Evolutionary conservation across 140 eudicot species (phyloP), one percentile per base, ranked within the genome.

Genomic region (Oenanthe javanica): DNA sequence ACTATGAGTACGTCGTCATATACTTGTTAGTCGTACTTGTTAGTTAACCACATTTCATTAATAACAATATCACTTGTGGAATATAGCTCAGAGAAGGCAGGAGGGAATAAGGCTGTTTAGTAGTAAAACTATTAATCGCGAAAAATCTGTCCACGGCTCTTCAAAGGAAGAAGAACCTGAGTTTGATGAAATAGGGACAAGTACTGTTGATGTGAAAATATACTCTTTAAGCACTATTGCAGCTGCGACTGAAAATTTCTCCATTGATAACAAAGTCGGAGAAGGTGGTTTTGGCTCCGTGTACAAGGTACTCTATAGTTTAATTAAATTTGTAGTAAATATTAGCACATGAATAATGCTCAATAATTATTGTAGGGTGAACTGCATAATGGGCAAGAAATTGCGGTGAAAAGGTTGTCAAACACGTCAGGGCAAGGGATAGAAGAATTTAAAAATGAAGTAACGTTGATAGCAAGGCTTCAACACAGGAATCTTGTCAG

Each of bases 201-300:
- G n/a, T 72, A 43, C 73, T 31, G 77, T 59, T 59, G 67, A 72
- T 72, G 48, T 72, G 12, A 40, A 40, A 27, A 16, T 27, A 6
- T 42, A 42, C 21, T 42, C 77, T 16, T 10, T 72, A 72, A 72
- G 77, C 48, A 72, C 25, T 43, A 72, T 72, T 19, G 6, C 19
- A 15, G 77, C 46, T 3, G 77, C 77, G 13, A 72, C 77, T 7
- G 77, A 72, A 43, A 72, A 72, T 43, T 72, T 72, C 50, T 72
- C 77, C 0, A 1, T 5, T 72, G 47, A 51, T 12, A 72, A 72
- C 77, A 72, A 72, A 72, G 49, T 81, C 13, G 84, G 86, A 73
- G 72, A 83, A 81, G 86, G 86, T 9, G 86, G 86, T 12, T 83
- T 76, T 59, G 86, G 86, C 43, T 38, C 74, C 25, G 86, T 83